phyloP scores from a whole-genome alignment of 495 filamentous ascomycete species.

The Neurospora sp. region DNA sequence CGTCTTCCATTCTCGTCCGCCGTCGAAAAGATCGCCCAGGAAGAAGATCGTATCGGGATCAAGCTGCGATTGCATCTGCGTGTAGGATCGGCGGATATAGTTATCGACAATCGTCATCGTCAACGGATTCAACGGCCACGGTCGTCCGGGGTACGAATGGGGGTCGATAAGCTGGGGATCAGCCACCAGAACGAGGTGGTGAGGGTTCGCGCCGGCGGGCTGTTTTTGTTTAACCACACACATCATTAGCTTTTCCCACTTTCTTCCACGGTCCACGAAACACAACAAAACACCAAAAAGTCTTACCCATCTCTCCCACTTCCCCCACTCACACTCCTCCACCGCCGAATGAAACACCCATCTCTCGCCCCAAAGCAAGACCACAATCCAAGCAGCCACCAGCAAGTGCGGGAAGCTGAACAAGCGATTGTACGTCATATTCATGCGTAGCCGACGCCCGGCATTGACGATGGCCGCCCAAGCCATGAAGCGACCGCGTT shows the following conservation, averaged over 20 bases:
- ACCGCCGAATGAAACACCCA: constrained; percentile 60
- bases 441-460: constrained; percentile 25
- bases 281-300: no score
- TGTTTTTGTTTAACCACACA: constrained; percentile 24
- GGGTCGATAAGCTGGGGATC: constrained; percentile 98
- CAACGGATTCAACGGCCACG: constrained; percentile 72
- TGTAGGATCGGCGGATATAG: constrained; percentile 75
- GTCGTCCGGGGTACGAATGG: constrained; percentile 89
- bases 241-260: no score
- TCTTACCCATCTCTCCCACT: constrained; percentile 90
- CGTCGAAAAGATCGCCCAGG: constrained; percentile 92
- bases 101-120: constrained; percentile 80
- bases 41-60: constrained; percentile 79
- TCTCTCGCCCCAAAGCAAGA: constrained; percentile 82
- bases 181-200: constrained; percentile 79
- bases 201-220: constrained; percentile 67
- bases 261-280: no score
- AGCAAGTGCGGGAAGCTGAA: constrained; percentile 56
- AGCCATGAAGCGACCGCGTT: constrained; percentile 25
- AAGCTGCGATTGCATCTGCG: constrained; percentile 54
- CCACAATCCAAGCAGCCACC: constrained; percentile 62
- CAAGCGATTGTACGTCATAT: constrained; percentile 34
- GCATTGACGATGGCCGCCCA: constrained; percentile 15
- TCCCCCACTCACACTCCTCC: constrained; percentile 65
- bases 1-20: constrained; percentile 89